phyloP scores from a whole-genome alignment of 1,139 yeast genomes.

The Blastobotrys elegans region DNA sequence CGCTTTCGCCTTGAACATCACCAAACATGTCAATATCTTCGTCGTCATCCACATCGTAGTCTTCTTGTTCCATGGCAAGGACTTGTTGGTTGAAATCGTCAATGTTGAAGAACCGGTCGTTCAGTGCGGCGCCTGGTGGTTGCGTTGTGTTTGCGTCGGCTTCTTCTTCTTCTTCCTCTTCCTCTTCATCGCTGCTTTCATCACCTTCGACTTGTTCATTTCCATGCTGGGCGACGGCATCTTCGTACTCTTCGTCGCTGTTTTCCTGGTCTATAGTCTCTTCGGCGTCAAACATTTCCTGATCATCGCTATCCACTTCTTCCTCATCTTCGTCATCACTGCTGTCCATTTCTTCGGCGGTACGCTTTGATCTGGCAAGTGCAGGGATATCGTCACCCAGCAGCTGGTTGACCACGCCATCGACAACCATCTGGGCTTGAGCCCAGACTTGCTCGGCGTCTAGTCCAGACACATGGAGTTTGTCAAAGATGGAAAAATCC shows the following conservation, averaged over 20 bases:
- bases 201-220: conserved; percentile 7
- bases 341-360: conserved; percentile 23
- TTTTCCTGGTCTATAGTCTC: conserved; percentile 12
- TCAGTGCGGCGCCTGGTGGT: conserved; percentile 61
- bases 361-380: conserved; percentile 14
- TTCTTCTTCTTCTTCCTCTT: conserved; percentile 26
- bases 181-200: conserved; percentile 19
- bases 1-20: conserved; percentile 50
- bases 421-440: conserved; percentile 79
- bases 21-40: conserved; percentile 69
- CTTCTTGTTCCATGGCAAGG: conserved; percentile 56
- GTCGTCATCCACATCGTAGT: conserved; percentile 42
- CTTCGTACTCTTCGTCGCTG: conserved; percentile 16
- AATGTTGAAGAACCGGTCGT: conserved; percentile 80
- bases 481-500: conserved; percentile 68
- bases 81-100: conserved; percentile 84
- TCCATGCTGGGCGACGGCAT: conserved; percentile 13
- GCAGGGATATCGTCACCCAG: conserved; percentile 33
- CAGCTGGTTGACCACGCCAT: conserved; percentile 57
- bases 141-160: conserved; percentile 24
- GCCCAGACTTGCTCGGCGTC: conserved; percentile 94
- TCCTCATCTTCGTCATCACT: conserved; percentile 16
- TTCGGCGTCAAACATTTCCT: conserved; percentile 17
- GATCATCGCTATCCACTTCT: not conserved
- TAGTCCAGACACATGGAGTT: conserved; percentile 76